Evolutionary conservation across 257 asterid species (phyloP), one percentile per base, ranked within the genome.

Genomic region (Agastache rugosa): DNA sequence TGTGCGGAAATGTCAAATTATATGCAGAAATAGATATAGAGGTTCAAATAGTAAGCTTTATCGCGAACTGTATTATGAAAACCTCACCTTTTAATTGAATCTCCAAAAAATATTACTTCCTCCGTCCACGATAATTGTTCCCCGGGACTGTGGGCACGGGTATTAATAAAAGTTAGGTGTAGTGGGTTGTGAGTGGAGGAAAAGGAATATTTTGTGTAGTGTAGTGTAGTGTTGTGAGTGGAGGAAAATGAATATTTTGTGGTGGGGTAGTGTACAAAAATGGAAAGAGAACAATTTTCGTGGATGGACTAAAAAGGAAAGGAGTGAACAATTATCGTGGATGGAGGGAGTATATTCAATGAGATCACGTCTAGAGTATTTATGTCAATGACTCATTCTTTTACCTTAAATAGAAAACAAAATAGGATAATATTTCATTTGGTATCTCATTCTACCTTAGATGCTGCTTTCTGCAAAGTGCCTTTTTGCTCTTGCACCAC

Each of bases 1-100:
- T 60, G 42, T 45, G 71, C 47, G 48, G 41, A 44, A 73, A 44
- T 64, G 72, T 55, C 75, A 63, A 74, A 31, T 16, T 56, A 53
- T 64, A 54, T 39, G 50, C 42, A 70, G 14, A 22, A 42, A 77
- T 63, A 72, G 72, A 19, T 31, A 23, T 54, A 25, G 47, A 74
- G 47, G 68, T 64, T 19, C 56, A 51, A 74, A 54, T 47, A 61
- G 39, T 22, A 15, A 63, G 44, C 68, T 11, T 54, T 54, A 60
- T 14, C 48, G 39, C 41, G 10, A 51, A 23, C 25, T 62, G 23
- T 72, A 19, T 35, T 12, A 29, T 58, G 10, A 12, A 37, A 20
- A 58, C 12, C 53, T 68, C 10, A 23, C 50, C 42, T 63, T 62
- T 19, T 42, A 22, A 66, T 41, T 47, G 69, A 50, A 62, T 68